phyloP scores from a whole-genome alignment of 1,284 basidiomycete species.

The Golubevia pallescens region DNA sequence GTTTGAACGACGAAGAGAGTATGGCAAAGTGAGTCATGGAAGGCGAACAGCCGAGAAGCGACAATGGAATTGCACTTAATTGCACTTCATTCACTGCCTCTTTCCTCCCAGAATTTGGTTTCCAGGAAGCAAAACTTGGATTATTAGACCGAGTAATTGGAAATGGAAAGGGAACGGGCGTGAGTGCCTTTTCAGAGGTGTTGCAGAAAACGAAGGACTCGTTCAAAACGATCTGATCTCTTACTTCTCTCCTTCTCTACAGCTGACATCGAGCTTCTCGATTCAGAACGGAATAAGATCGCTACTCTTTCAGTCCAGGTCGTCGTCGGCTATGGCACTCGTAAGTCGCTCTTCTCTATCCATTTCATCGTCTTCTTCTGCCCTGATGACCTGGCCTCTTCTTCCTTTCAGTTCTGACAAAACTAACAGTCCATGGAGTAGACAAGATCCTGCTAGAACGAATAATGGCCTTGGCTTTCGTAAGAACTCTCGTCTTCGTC shows the following conservation, averaged over 20 bases:
- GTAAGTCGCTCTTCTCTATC: background rate
- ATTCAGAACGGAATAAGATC: background rate
- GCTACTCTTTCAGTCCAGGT: background rate
- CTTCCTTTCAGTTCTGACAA: background rate
- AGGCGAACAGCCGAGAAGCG: too few relatives aligned
- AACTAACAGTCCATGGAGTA: background rate
- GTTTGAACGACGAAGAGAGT: too few relatives aligned
- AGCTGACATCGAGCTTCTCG: background rate
- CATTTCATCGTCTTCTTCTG: too few relatives aligned
- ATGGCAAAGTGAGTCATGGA: too few relatives aligned
- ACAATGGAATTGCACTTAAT: too few relatives aligned
- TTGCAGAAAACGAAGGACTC: background rate
- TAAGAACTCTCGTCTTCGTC: background rate
- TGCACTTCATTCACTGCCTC: background rate
- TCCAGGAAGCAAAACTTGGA: background rate
- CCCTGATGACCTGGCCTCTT: background rate
- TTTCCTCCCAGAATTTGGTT: background rate
- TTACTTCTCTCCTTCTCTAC: background rate
- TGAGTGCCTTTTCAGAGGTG: background rate
- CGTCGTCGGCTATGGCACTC: background rate
- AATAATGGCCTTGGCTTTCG: background rate
- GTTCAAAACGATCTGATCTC: too few relatives aligned
- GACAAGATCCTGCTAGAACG: background rate
- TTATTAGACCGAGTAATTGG: background rate
- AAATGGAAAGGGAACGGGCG: background rate